Evolutionary conservation across 768 basidiomycete genomes (phyloP), one percentile per base, ranked within the genome.

Genomic region (Pilatotrama ljubarskyi): DNA sequence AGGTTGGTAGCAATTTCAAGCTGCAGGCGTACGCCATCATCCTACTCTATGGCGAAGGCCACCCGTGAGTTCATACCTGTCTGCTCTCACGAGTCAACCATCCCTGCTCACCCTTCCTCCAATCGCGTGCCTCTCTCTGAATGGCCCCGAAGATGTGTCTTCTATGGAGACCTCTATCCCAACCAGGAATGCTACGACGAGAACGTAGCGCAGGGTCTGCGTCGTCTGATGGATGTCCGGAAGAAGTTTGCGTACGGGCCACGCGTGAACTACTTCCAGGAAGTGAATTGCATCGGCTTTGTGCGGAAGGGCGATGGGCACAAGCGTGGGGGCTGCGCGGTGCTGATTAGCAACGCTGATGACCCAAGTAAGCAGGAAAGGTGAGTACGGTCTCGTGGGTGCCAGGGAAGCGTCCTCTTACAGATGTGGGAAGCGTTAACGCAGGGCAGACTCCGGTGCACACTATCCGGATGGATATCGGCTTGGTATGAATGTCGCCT

Each of bases 101-200:
- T 20, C 7, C 35, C 14, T 2, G 14, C 32, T 44, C 42, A 54
- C 47, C n/a, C 49, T 44, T n/a, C 29, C 36, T 18, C 36, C 20
- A 32, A 46, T 50, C 7, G 9, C 40, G 36, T 24, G 46, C 55
- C n/a, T 42, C 40, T 14, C 44, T 5, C 56, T 20, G 40, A 32
- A 35, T 52, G 9, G 36, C 50, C 49, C 42, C 58, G 29, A 53
- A 93, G 91, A 40, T 94, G 91, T 65, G 84, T 92, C n/a, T 94
- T 93, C 71, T 93, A 92, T 62, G 91, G 90, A 6, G 91, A 93
- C 70, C 67, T 93, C 15, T 91, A 90, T 66, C 87, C 85, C 0
- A 88, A 90, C 65, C 64, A 73, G 41, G 87, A 88, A 70, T 85
- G 86, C 61, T 90, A 84, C 68, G 78, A 86, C 62, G 79, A 79